Base-by-base conservation (phyloP, 495 filamentous ascomycete species). In the Arthonia radiata region DNA sequence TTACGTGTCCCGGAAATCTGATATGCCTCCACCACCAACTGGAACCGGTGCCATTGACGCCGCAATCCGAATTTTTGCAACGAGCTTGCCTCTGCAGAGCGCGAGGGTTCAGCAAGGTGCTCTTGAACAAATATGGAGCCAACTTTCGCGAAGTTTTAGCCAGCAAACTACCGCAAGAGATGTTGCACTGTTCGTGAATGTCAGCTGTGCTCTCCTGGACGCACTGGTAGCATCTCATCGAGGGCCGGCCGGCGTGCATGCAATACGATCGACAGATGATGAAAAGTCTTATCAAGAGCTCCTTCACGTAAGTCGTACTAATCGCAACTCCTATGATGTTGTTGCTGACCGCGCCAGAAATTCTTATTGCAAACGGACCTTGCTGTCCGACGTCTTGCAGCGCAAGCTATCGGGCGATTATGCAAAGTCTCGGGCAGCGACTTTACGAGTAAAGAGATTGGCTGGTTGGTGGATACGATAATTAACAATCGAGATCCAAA, bases 31-130 rank as follows among this genome's bases (percentile, higher is more conserved):
- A 22, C 76, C 86, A 33, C 86, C 89, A 6, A 73, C 86, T 8
- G 67, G 74, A 3, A 99, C 86, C 7, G 80, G 89, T 34, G 81
- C 89, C 13, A 76, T 94, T 17, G 91, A 94, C 34, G 64, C 82
- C 41, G 82, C 86, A 12, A 89, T 94, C 30, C 66, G 76, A 22
- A 55, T 93, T 1, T 97, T 99, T 46, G 79, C 80, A 5, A 70
- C 89, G 28, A 74, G 78, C 17, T 67, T 94, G 26, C 78, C 86
- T 9, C 53, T 92, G 7, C 83, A 90, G 17, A 68, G 71, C 0
- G 57, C 79, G 2, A 90, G 80, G 36, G 75, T 99, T 7, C 86
- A 99, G 40, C 86, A 94, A 43, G 89, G 86, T 39, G 75, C 83
- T 13, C 57, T 94, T 5, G 89, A 93, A 41, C 89, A 94, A 38